Evolutionary conservation across 129 eudicot species (phyloP).

Genomic region (Silybum marianum): DNA sequence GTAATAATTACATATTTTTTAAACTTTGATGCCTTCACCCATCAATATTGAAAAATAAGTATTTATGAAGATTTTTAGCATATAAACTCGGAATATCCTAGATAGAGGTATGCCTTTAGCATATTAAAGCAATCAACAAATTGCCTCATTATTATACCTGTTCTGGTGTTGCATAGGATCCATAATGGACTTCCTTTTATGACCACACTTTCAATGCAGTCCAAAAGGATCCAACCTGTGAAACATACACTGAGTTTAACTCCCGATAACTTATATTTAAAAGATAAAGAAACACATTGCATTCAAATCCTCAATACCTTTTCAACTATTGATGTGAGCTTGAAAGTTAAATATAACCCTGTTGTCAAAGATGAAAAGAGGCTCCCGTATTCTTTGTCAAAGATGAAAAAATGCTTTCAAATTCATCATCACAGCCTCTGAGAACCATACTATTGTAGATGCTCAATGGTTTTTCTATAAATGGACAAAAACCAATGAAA

Average conservation of each 20-base stretch:
- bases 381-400: slow-evolving; percentile 78
- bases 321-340: slow-evolving; percentile 72
- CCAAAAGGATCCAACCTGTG: slow-evolving; percentile 58
- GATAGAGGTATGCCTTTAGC: not conserved
- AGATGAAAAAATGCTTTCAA: no score
- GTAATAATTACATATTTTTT: no score
- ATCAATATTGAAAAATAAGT: not conserved
- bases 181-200: slow-evolving; percentile 67
- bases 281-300: not conserved
- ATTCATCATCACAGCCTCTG: no score
- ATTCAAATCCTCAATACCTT: slow-evolving; percentile 43
- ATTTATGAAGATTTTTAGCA: not conserved
- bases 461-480: no score
- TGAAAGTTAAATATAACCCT: slow-evolving; percentile 66
- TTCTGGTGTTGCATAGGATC: slow-evolving; percentile 65
- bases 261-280: not conserved
- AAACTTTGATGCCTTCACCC: not conserved
- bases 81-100: not conserved
- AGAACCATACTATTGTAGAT: no score
- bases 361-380: slow-evolving; percentile 68
- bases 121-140: not conserved
- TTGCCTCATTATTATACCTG: slow-evolving; percentile 50
- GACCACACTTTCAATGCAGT: slow-evolving; percentile 63
- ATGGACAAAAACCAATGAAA: no score
- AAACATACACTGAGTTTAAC: not conserved